These are phyloP conservation scores for Diaporthe citrichinensis DNA, from an alignment of 2,329 filamentous ascomycete species.

Conservation along the genomic window DNA sequence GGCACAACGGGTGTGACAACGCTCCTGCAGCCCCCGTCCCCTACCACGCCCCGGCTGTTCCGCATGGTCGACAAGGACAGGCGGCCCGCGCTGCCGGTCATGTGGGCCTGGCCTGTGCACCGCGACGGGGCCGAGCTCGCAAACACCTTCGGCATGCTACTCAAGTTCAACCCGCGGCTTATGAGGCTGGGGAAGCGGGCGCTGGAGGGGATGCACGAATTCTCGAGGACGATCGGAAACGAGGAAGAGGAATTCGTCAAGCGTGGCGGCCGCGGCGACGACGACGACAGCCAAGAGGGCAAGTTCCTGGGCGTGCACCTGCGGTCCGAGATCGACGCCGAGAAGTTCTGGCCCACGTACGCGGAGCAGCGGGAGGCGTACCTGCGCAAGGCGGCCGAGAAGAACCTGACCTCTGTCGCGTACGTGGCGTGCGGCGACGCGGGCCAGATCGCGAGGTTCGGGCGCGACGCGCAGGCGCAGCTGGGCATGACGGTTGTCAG, in stretches of 20 bases:
- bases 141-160: constrained; percentile 58
- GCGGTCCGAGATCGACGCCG: constrained; percentile 61
- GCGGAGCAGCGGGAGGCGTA: constrained; percentile 58
- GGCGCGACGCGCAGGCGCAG: constrained; percentile 49
- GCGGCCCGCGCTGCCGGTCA: constrained; percentile 48
- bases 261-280: neutral
- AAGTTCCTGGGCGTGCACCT: constrained; percentile 60
- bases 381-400: constrained; percentile 51
- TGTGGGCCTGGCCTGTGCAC: constrained; percentile 62
- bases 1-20: neutral
- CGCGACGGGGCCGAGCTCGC: constrained; percentile 64
- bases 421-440: constrained; percentile 63
- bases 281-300: constrained; percentile 30
- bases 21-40: constrained; percentile 36
- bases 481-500: constrained; percentile 53
- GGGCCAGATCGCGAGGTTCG: constrained; percentile 57
- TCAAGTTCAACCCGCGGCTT: constrained; percentile 58
- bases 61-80: constrained; percentile 55
- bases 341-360: constrained; percentile 61
- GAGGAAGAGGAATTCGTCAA: constrained; percentile 1
- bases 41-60: constrained; percentile 53
- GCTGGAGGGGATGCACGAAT: constrained; percentile 53
- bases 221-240: constrained; percentile 42
- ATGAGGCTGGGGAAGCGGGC: constrained; percentile 56
- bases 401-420: constrained; percentile 49